Percentiles rank a stretch among this genome's conserved stretches.
Evolutionary conservation across 805 yeast species (phyloP).

Genomic region (Candida boleticola): DNA sequence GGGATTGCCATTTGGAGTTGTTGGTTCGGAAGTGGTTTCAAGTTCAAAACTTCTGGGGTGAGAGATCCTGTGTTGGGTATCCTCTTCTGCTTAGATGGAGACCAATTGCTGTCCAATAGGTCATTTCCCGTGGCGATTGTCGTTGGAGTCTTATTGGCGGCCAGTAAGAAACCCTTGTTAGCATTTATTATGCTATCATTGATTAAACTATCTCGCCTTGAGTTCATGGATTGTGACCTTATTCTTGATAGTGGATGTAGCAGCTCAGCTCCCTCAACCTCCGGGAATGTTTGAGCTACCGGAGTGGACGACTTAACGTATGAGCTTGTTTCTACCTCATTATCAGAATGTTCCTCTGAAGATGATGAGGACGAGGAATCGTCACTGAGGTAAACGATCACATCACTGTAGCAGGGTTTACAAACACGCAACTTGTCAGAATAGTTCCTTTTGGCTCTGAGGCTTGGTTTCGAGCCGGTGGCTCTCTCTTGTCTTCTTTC

Average conservation of each 20-base stretch:
- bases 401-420: slow-evolving; percentile 69
- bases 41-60: not conserved
- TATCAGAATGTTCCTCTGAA: slow-evolving; percentile 15
- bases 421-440: slow-evolving; percentile 77
- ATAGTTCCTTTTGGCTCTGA: slow-evolving; percentile 43
- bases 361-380: slow-evolving; percentile 46
- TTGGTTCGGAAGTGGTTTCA: slow-evolving; percentile 19
- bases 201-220: slow-evolving; percentile 19
- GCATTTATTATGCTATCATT: slow-evolving; percentile 13
- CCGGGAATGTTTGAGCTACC: not conserved
- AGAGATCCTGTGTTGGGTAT: slow-evolving; percentile 6
- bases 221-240: slow-evolving; percentile 27
- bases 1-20: slow-evolving; percentile 70
- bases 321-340: not conserved
- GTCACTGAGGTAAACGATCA: slow-evolving; percentile 67
- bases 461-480: not conserved
- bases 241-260: slow-evolving; percentile 27
- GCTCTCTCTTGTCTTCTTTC: slow-evolving; percentile 24
- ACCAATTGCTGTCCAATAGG: not conserved
- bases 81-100: slow-evolving; percentile 9
- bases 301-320: not conserved
- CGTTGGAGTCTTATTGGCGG: not conserved
- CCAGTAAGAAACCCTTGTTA: slow-evolving; percentile 10
- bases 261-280: slow-evolving; percentile 9
- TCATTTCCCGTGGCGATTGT: slow-evolving; percentile 4